Evolutionary conservation across 768 basidiomycete genomes (phyloP).

Genomic region (Candolleomyces eurysporus): DNA sequence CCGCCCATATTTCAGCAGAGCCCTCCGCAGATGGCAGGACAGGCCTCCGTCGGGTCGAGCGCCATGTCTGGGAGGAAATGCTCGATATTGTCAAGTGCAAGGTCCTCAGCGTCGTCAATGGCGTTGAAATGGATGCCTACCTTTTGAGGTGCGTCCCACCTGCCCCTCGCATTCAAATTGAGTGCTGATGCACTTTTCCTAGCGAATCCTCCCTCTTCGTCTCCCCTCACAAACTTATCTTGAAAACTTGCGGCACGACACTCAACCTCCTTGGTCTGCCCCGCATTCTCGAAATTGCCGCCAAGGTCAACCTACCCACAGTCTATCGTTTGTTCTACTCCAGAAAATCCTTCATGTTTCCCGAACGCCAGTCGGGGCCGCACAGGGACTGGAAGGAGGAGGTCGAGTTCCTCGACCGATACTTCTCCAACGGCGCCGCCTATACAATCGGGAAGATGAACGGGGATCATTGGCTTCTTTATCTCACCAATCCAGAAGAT

Average conservation of each 20-base stretch:
- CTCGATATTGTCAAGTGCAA: slow-evolving; percentile 96
- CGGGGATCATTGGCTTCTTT: slow-evolving; percentile 97
- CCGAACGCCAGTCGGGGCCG: slow-evolving; percentile 89
- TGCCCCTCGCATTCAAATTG: slow-evolving; percentile 2
- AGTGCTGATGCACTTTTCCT: slow-evolving; percentile 15
- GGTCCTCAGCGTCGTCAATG: slow-evolving; percentile 86
- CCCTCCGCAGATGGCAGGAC: slow-evolving; percentile 39
- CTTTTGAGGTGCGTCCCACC: slow-evolving; percentile 73
- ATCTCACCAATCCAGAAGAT: slow-evolving; percentile 68
- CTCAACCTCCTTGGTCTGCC: slow-evolving; percentile 95
- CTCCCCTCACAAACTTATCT: slow-evolving; percentile 90
- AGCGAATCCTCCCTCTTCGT: slow-evolving; percentile 98
- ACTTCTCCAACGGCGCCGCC: slow-evolving; percentile 86
- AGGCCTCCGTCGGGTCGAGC: slow-evolving; percentile 77
- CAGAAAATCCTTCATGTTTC: slow-evolving; percentile 99
- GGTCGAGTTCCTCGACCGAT: slow-evolving; percentile 85
- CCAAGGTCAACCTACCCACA: slow-evolving; percentile 59
- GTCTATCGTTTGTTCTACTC: slow-evolving; percentile 97
- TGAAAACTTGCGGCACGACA: slow-evolving; percentile 99
- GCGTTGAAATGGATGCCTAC: slow-evolving; percentile 92
- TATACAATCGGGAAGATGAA: slow-evolving; percentile 98
- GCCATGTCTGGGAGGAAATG: slow-evolving; percentile 93
- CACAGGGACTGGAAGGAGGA: slow-evolving; percentile 94
- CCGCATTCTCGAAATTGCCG: slow-evolving; percentile 91
- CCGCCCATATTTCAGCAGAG: slow-evolving; percentile 53